Conservation (phyloP, 1,284 basidiomycete genomes). For the Mycosarcoma maydis region DNA sequence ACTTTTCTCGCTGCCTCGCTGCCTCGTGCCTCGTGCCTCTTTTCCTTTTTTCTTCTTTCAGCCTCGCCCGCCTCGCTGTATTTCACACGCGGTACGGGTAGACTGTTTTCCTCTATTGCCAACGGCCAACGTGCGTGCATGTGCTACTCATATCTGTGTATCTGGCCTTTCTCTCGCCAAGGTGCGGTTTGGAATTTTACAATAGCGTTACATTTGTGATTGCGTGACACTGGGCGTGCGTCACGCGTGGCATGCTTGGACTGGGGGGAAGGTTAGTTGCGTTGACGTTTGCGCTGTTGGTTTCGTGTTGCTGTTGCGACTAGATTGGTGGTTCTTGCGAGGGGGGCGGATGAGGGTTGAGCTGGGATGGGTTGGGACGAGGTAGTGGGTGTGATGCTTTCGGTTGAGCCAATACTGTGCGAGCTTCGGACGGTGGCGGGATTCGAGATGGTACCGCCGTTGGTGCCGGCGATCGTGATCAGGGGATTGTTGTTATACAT, state of each 20-base stretch:
- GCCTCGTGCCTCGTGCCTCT: background rate
- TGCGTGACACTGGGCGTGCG: too few relatives aligned
- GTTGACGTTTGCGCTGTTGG: constrained; percentile 42
- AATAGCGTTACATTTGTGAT: too few relatives aligned
- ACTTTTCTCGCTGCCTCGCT: too few relatives aligned
- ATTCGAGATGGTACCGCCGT: constrained; percentile 2
- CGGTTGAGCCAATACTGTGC: background rate
- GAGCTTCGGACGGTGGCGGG: constrained; percentile 13
- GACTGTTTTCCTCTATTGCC: too few relatives aligned
- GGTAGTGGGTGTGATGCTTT: constrained; percentile 4
- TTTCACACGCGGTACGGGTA: too few relatives aligned
- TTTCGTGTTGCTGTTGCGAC: constrained; percentile 39
- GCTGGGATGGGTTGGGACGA: too few relatives aligned
- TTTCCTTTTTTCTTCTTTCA: constrained; percentile 1
- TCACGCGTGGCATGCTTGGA: too few relatives aligned
- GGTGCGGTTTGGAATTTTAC: background rate
- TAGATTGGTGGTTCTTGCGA: constrained; percentile 3
- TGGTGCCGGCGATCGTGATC: constrained; percentile 17
- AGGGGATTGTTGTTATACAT: constrained; percentile 5
- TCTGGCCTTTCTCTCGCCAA: background rate
- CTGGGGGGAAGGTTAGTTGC: constrained; percentile 2
- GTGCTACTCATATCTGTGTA: background rate
- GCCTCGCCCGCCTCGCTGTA: too few relatives aligned
- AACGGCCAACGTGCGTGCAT: background rate
- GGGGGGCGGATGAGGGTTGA: too few relatives aligned